phyloP scores from a whole-genome alignment of 306 rosid species.

The Sicyos baderoa region DNA sequence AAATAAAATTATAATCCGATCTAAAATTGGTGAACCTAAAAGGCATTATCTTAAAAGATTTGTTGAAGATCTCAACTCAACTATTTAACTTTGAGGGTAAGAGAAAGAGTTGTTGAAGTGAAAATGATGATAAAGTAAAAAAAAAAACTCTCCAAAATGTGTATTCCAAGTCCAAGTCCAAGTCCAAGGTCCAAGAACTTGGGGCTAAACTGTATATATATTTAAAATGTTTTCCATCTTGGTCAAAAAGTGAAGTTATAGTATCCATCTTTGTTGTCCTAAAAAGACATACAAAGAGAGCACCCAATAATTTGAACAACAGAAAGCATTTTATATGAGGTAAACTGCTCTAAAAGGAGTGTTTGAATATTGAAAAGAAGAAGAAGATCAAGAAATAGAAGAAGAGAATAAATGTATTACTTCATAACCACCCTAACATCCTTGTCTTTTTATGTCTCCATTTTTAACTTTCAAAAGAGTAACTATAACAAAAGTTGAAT shows the following conservation, averaged over 20 bases:
- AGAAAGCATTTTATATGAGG: constrained; percentile 43
- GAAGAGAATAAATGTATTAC: constrained; percentile 45
- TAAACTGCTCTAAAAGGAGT: constrained; percentile 61
- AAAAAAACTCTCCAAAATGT: neutral
- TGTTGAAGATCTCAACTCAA: neutral
- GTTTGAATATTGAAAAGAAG: constrained; percentile 48
- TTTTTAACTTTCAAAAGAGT: constrained; percentile 33
- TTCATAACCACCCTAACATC: constrained; percentile 45
- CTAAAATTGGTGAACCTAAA: neutral
- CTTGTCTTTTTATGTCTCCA: constrained; percentile 30
- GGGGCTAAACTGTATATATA: neutral
- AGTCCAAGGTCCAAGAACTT: neutral
- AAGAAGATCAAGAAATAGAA: neutral
- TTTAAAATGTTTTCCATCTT: constrained; percentile 19
- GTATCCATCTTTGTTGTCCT: constrained; percentile 76
- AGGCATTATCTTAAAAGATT: too few species aligned
- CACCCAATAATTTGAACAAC: constrained; percentile 68
- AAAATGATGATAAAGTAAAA: neutral
- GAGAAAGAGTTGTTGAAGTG: neutral
- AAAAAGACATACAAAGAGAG: constrained; percentile 81
- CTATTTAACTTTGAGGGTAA: neutral
- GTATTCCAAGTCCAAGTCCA: neutral
- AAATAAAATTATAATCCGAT: too few species aligned
- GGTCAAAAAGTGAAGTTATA: constrained; percentile 71
- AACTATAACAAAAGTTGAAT: constrained; percentile 22